Evolutionary conservation across 345 rosid genomes (phyloP).

Genomic region (Bruguiera sexangula): DNA sequence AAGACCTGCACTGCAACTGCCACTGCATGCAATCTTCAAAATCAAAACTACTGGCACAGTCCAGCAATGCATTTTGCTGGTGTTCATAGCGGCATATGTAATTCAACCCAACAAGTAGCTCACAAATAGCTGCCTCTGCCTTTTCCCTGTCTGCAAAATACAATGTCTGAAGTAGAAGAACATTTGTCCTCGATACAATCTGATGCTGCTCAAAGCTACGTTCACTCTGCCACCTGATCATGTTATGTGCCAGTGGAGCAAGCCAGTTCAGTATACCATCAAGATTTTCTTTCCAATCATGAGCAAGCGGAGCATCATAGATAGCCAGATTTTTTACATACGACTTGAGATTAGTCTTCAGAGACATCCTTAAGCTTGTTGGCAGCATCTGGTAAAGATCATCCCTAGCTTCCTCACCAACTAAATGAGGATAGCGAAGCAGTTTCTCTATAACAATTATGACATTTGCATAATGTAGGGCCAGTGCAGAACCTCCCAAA

Average conservation of each 20-base stretch:
- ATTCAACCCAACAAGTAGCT: constrained; percentile 89
- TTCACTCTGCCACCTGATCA: constrained; percentile 93
- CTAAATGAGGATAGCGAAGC: constrained; percentile 82
- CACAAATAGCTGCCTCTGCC: constrained; percentile 69
- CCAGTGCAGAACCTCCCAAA: constrained; percentile 84
- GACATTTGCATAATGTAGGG: constrained; percentile 85
- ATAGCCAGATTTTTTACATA: constrained; percentile 77
- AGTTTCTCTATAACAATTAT: constrained; percentile 87
- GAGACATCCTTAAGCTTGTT: constrained; percentile 57
- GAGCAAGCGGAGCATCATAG: constrained; percentile 91
- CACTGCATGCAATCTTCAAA: constrained; percentile 88
- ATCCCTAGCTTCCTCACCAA: constrained; percentile 92
- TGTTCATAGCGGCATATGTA: constrained; percentile 90
- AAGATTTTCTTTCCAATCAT: constrained; percentile 86
- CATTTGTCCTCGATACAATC: constrained; percentile 68
- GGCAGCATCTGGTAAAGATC: constrained; percentile 96
- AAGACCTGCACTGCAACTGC: constrained; percentile 62
- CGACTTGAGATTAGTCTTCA: constrained; percentile 65
- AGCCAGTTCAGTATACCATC: constrained; percentile 78
- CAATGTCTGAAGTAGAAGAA: constrained; percentile 79
- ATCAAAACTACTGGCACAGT: constrained; percentile 95
- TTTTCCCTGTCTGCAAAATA: constrained; percentile 89
- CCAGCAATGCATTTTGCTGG: constrained; percentile 80
- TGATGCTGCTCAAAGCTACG: constrained; percentile 93
- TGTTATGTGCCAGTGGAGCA: constrained; percentile 90